Evolutionary conservation across 257 asterid genomes (phyloP).

Genomic region (Nicotiana tabacum): DNA sequence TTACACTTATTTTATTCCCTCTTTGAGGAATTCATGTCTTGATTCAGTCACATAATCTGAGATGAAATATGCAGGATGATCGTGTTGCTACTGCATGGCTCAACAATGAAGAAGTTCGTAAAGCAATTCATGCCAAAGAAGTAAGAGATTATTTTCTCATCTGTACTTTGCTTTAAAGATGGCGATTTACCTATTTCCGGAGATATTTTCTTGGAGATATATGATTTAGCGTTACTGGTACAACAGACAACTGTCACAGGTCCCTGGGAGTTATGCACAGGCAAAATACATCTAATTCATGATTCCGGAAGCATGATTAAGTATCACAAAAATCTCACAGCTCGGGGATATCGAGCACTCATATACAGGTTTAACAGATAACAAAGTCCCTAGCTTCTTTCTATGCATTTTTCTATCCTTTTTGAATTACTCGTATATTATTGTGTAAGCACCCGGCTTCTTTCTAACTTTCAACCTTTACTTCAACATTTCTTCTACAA

Average conservation of each 20-base stretch:
- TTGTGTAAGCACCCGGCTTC: not conserved
- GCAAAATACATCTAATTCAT: slow-evolving; percentile 43
- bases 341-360: slow-evolving; percentile 79
- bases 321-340: slow-evolving; percentile 81
- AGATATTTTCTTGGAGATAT: not conserved
- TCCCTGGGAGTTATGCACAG: slow-evolving; percentile 71
- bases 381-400: not conserved
- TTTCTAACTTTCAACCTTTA: not conserved
- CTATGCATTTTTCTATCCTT: not conserved
- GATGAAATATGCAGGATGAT: slow-evolving; percentile 51
- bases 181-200: not conserved
- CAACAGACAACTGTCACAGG: slow-evolving; percentile 46
- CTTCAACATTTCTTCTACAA: not conserved
- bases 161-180: slow-evolving; percentile 7
- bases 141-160: slow-evolving; percentile 42
- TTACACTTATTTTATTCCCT: not conserved
- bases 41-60: not conserved
- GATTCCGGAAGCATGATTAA: slow-evolving; percentile 96
- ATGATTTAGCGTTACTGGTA: not conserved
- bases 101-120: slow-evolving; percentile 64
- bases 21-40: not conserved
- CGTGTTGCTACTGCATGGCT: slow-evolving; percentile 84
- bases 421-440: not conserved
- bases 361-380: slow-evolving; percentile 48
- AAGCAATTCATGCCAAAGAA: slow-evolving; percentile 78